These are phyloP conservation scores for Globisporangium lucens DNA, from an alignment of 352 stramenopile genomes.

Conservation along the genomic window DNA sequence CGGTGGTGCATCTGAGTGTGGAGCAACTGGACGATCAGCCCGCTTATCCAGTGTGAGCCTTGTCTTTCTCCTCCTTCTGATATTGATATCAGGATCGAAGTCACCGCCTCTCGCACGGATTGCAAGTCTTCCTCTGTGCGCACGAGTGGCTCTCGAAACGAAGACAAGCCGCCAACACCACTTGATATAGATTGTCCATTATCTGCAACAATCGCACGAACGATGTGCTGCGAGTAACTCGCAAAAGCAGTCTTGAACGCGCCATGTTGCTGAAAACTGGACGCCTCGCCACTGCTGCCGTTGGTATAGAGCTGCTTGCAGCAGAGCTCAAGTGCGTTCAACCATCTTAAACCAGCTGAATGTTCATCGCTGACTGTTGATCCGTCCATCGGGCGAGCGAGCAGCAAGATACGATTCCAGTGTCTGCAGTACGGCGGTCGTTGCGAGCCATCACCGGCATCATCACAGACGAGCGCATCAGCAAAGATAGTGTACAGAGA, in stretches of 20 bases:
- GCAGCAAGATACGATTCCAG: conserved; percentile 14
- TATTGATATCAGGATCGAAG: conserved; percentile 26
- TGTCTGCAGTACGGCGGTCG: conserved; percentile 3
- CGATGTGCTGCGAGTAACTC: conserved; percentile 24
- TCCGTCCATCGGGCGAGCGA: neutral
- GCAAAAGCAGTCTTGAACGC: conserved; percentile 28
- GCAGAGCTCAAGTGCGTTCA: conserved; percentile 7
- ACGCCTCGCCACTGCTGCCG: neutral
- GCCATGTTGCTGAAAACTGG: neutral
- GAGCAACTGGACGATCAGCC: conserved; percentile 24
- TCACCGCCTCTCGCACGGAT: conserved; percentile 20
- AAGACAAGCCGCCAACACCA: conserved; percentile 4
- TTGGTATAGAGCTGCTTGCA: neutral
- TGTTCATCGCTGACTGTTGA: neutral
- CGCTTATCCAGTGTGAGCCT: conserved; percentile 21
- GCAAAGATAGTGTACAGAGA: conserved; percentile 17
- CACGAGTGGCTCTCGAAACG: conserved; percentile 19
- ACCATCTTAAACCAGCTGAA: neutral
- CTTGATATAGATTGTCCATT: conserved; percentile 40
- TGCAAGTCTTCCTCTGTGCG: conserved; percentile 19
- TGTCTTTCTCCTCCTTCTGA: too few species aligned
- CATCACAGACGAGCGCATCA: conserved; percentile 5
- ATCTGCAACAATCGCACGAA: conserved; percentile 23
- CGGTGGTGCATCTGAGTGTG: neutral
- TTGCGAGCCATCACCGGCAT: neutral